Conservation (phyloP, 2,329 filamentous ascomycete species). For the Trichoderma semiorbis region DNA sequence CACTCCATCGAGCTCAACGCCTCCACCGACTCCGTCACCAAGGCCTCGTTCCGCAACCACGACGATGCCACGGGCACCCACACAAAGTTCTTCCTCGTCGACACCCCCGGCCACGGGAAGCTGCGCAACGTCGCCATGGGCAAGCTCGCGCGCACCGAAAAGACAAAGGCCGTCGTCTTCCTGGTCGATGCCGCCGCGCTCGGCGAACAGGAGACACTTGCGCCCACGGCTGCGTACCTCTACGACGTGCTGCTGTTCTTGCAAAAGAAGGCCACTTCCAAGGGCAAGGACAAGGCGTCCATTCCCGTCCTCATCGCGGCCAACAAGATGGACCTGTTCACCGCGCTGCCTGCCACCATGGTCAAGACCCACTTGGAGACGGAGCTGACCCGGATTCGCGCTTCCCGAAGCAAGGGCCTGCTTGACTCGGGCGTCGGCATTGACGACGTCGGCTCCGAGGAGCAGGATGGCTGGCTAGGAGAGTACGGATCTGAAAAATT, state of each 20-base stretch:
- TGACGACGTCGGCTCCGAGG: constrained; percentile 59
- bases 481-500: constrained; percentile 76
- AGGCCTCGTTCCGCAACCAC: constrained; percentile 51
- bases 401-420: constrained; percentile 74
- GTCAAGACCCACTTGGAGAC: constrained; percentile 73
- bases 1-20: constrained; percentile 55
- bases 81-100: constrained; percentile 71
- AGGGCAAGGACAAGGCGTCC: constrained; percentile 34
- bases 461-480: constrained; percentile 81
- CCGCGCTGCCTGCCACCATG: constrained; percentile 74
- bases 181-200: constrained; percentile 80
- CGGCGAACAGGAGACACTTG: constrained; percentile 56
- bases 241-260: constrained; percentile 83
- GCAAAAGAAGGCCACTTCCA: constrained; percentile 64
- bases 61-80: constrained; percentile 53
- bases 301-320: constrained; percentile 80
- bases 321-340: constrained; percentile 96
- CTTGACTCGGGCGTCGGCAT: constrained; percentile 74
- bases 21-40: constrained; percentile 43
- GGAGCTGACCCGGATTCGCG: constrained; percentile 75
- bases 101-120: constrained; percentile 95
- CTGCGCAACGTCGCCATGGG: constrained; percentile 68
- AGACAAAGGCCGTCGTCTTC: constrained; percentile 74
- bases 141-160: constrained; percentile 42
- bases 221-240: constrained; percentile 76